Conservation (phyloP, 768 basidiomycete genomes). For the Hortiboletus campestris region DNA sequence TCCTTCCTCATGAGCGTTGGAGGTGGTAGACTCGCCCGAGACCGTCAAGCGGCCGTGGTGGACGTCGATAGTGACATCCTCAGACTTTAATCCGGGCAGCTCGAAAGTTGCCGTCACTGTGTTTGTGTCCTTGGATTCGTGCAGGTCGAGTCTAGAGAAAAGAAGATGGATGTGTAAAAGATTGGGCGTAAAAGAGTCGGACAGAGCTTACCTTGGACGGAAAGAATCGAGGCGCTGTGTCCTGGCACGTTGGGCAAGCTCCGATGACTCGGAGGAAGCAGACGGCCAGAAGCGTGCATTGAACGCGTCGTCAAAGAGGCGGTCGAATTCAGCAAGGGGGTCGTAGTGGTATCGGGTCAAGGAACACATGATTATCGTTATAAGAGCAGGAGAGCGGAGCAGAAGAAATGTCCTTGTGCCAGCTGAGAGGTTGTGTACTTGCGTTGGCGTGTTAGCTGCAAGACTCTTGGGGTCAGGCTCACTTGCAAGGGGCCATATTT, state of each 20-base stretch:
- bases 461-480: too few species aligned
- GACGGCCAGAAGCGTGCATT: slow-evolving; percentile 5
- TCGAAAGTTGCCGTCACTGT: slow-evolving; percentile 52
- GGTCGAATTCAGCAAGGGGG: neutral
- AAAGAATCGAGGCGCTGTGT: slow-evolving; percentile 5
- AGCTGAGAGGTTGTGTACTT: too few species aligned
- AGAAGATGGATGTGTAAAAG: neutral
- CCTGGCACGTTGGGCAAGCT: neutral
- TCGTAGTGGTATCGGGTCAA: slow-evolving; percentile 1
- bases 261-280: neutral
- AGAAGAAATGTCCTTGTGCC: too few species aligned
- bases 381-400: too few species aligned
- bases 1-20: slow-evolving; percentile 35
- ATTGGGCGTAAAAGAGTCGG: fast-evolving
- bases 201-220: slow-evolving; percentile 15
- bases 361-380: neutral
- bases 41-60: slow-evolving; percentile 44
- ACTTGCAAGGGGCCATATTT: too few species aligned
- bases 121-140: slow-evolving; percentile 41
- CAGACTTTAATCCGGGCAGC: slow-evolving; percentile 50
- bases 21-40: slow-evolving; percentile 42
- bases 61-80: slow-evolving; percentile 44
- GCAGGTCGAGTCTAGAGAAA: slow-evolving; percentile 41
- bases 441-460: too few species aligned
- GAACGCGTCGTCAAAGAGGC: slow-evolving; percentile 1